Evolutionary conservation across 1,284 basidiomycete species (phyloP), one percentile per base, ranked within the genome.

Genomic region (Rhodotorula sp.): DNA sequence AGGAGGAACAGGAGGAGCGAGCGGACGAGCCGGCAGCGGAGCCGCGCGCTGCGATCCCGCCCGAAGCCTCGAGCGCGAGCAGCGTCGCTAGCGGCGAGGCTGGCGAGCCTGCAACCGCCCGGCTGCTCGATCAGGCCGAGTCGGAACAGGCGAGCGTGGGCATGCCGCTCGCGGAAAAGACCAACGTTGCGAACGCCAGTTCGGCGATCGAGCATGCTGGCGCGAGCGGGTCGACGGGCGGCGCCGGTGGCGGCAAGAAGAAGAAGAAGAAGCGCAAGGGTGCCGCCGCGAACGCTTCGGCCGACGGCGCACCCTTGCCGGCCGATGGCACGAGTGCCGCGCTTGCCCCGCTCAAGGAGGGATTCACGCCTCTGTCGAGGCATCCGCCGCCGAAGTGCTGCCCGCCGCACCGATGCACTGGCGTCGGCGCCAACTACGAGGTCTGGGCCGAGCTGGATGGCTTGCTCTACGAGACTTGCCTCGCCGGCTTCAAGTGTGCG

Each of bases 401-500:
- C 46, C 72, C 74, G 23, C 74, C 72, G 3, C 67, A 75, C 45
- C 54, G 63, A 5, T 75, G 74, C 42, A 75, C 74, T 0, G 72
- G 72, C 25, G 63, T 71, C 44, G 55, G 23, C 19, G 65, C 74
- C 19, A 66, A 72, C 21, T 65, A 70, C 34, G 44, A 45, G 4
- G 53, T 54, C 3, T 75, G 74, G 74, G 58, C 58, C 13, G 67
- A 73, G 50, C 64, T 75, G 44, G 74, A 75, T 27, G 41, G 55
- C 23, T 65, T 75, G 0, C 66, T 75, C 9, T 70, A 66, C 66
- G 69, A 74, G 57, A 74, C 72, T 3, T 59, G 60, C 27, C 56
- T 74, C 17, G 72, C 72, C 1, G 74, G 67, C 4, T 74, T 71
- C 70, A 73, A 75, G 42, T 75, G 69, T 72, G 44, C 25, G 67